Evolutionary conservation across 2,329 filamentous ascomycete genomes (phyloP).

Genomic region (Cladophialophora exuberans): DNA sequence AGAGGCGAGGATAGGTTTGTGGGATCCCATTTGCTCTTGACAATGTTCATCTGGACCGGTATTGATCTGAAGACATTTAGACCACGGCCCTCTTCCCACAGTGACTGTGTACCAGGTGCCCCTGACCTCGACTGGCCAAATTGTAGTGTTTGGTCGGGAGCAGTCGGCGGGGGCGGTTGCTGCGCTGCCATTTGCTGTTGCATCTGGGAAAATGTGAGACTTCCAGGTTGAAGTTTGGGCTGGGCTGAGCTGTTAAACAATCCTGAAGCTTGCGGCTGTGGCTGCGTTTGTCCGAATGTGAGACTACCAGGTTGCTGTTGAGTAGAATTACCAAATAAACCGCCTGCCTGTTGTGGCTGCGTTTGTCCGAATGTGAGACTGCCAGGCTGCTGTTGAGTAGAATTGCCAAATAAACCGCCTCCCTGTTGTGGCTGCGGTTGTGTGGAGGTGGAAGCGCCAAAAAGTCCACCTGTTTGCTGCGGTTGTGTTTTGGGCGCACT

Average conservation of each 20-base stretch:
- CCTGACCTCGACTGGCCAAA: slow-evolving; percentile 49
- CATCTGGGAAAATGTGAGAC: slow-evolving; percentile 34
- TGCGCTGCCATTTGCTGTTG: slow-evolving; percentile 43
- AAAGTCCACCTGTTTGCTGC: slow-evolving; percentile 36
- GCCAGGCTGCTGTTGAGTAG: slow-evolving; percentile 17
- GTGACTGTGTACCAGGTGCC: slow-evolving; percentile 39
- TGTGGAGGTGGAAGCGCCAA: slow-evolving; percentile 29
- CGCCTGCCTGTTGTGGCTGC: slow-evolving; percentile 36
- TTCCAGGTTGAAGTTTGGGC: slow-evolving; percentile 28
- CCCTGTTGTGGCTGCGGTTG: slow-evolving; percentile 32
- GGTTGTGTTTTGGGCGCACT: slow-evolving; percentile 28
- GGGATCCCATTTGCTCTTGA: slow-evolving; percentile 66
- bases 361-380: slow-evolving; percentile 28
- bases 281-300: slow-evolving; percentile 31
- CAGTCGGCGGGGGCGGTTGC: slow-evolving; percentile 43
- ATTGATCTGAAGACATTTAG: slow-evolving; percentile 61
- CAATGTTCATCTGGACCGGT: slow-evolving; percentile 62
- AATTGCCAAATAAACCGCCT: slow-evolving; percentile 37
- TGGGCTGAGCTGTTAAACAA: slow-evolving; percentile 34
- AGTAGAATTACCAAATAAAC: slow-evolving; percentile 36
- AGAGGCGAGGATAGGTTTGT: slow-evolving; percentile 56
- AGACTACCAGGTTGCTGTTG: slow-evolving; percentile 30
- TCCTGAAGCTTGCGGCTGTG: slow-evolving; percentile 31
- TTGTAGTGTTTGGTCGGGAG: slow-evolving; percentile 46
- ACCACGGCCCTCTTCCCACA: slow-evolving; percentile 26